Conservation (phyloP, 352 stramenopile genomes). For the Phytophthora uliginosa region DNA sequence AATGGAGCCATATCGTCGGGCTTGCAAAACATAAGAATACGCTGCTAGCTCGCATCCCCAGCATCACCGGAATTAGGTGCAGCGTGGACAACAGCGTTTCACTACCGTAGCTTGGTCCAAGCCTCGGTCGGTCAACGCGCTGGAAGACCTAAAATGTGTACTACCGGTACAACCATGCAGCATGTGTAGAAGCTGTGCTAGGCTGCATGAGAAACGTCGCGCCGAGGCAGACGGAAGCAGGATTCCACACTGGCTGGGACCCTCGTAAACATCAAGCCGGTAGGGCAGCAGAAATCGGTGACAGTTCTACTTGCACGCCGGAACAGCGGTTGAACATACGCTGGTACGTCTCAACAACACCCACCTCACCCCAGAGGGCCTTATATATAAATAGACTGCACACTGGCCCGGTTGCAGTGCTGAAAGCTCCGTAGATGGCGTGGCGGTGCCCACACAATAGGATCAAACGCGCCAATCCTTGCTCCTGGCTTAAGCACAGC, state of each 20-base stretch:
- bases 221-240: neutral
- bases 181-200: neutral
- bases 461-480: neutral
- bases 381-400: too few species aligned
- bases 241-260: neutral
- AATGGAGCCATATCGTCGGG: neutral
- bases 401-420: neutral
- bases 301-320: neutral
- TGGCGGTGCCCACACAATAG: neutral
- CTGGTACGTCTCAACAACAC: too few species aligned
- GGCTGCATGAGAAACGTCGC: neutral
- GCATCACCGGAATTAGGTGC: neutral
- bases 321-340: too few species aligned
- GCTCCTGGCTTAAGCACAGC: slow-evolving; percentile 8
- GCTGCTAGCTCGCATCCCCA: neutral
- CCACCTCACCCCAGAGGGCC: too few species aligned
- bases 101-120: neutral
- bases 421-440: neutral
- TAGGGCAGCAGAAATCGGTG: neutral
- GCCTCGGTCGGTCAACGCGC: neutral
- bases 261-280: neutral
- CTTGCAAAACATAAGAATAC: too few species aligned
- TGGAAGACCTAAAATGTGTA: neutral
- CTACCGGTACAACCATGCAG: too few species aligned
- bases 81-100: neutral